These are phyloP conservation scores for Agaricus sinodeliciosus DNA, from an alignment of 768 basidiomycete species.

Conservation along the genomic window DNA sequence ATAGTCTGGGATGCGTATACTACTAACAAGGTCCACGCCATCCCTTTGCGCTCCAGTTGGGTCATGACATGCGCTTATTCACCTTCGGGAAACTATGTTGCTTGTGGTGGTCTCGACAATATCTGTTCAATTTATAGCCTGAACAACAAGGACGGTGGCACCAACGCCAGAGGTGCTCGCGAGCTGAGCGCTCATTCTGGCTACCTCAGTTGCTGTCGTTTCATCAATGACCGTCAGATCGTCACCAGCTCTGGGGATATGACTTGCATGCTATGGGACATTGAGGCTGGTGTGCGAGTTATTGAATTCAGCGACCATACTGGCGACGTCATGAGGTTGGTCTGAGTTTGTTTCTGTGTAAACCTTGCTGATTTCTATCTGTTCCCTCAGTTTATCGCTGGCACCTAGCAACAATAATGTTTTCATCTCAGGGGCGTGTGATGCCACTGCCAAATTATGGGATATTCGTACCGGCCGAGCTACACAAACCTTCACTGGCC, in stretches of 20 bases:
- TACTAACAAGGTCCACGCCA: constrained; percentile 99
- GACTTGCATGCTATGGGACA: constrained; percentile 99
- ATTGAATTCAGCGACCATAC: constrained; percentile 99
- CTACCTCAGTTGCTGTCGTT: constrained; percentile 96
- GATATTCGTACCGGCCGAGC: constrained; percentile 97
- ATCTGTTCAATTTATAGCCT: constrained; percentile 98
- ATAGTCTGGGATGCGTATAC: constrained; percentile 99
- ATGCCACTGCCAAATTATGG: constrained; percentile 98
- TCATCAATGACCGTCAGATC: constrained; percentile 98
- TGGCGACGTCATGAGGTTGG: constrained; percentile 95
- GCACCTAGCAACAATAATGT: constrained; percentile 81
- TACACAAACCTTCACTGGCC: constrained; percentile 97
- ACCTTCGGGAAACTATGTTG: constrained; percentile 94
- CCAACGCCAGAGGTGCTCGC: constrained; percentile 79
- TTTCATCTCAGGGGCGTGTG: constrained; percentile 99
- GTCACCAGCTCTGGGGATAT: constrained; percentile 97
- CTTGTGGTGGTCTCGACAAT: constrained; percentile 98
- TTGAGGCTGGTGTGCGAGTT: constrained; percentile 95
- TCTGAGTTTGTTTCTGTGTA: constrained; percentile 9
- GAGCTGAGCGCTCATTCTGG: constrained; percentile 97
- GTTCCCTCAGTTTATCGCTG: constrained; percentile 69
- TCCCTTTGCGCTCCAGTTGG: constrained; percentile 96
- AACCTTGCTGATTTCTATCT: constrained; percentile 10
- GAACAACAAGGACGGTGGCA: constrained; percentile 65
- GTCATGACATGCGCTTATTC: constrained; percentile 99